These are phyloP conservation scores for Mycogone perniciosa DNA, from an alignment of 2,329 filamentous ascomycete species.

Conservation along the genomic window DNA sequence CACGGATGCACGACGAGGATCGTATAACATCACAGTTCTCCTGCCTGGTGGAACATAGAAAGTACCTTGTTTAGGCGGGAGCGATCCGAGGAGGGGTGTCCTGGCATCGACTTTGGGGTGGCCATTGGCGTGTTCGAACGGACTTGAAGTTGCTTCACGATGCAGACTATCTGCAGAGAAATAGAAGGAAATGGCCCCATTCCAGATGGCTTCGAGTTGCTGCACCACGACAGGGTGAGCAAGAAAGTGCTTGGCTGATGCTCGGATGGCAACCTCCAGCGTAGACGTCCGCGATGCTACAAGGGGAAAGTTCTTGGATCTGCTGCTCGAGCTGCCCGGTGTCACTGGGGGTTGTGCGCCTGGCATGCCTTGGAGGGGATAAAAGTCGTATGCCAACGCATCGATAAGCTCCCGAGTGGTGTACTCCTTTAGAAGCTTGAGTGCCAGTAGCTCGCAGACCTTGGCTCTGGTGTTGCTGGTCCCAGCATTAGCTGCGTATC, in stretches of 20 bases:
- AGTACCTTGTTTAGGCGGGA: conserved; percentile 25
- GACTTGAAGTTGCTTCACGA: conserved; percentile 38
- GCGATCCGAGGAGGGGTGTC: conserved; percentile 45
- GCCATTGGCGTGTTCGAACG: conserved; percentile 19
- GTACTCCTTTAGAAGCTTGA: conserved; percentile 86
- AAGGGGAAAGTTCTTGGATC: conserved; percentile 41
- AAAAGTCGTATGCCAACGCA: conserved; percentile 90
- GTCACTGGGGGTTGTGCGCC: conserved; percentile 34
- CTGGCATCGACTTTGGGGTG: conserved; percentile 35
- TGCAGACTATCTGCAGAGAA: conserved; percentile 82
- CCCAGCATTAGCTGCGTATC: conserved; percentile 77
- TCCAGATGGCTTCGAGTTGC: conserved; percentile 96
- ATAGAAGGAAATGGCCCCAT: conserved; percentile 90
- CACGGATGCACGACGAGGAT: conserved; percentile 80
- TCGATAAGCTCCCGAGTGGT: conserved; percentile 86
- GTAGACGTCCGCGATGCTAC: conserved; percentile 76
- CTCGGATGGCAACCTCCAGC: conserved; percentile 86
- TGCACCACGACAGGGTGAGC: conserved; percentile 88
- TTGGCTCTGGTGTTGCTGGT: conserved; percentile 78
- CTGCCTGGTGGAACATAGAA: conserved; percentile 43
- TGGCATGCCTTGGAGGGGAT: conserved; percentile 76
- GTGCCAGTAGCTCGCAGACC: conserved; percentile 84
- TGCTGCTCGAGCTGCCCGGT: conserved; percentile 28
- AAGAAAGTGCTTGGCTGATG: conserved; percentile 86
- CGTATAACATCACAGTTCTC: conserved; percentile 79